Evolutionary conservation across 169 alveolate genomes (phyloP).

Genomic region (Plasmodium vivax): DNA sequence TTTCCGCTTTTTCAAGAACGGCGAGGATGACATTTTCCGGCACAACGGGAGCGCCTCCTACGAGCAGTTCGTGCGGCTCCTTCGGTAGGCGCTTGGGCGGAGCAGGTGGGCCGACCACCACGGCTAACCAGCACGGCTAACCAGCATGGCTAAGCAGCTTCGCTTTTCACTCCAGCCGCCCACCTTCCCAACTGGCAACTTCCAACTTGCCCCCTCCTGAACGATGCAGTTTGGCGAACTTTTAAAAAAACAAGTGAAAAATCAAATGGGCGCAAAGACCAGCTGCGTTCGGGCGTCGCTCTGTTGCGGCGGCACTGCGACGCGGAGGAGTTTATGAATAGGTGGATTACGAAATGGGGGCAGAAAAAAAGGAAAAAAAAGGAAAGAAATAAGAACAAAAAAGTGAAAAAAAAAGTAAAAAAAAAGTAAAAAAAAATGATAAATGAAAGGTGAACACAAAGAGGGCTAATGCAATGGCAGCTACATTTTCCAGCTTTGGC

Average conservation of each 20-base stretch:
- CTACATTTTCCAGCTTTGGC: neutral
- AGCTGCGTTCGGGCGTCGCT: neutral
- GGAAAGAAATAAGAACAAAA: neutral
- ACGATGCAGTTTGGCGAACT: neutral
- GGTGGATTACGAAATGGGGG: neutral
- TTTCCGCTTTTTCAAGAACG: constrained; percentile 26
- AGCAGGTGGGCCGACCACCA: neutral
- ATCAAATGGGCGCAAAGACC: neutral
- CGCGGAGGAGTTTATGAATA: neutral
- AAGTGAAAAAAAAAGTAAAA: too few species aligned
- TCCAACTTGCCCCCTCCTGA: neutral
- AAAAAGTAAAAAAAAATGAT: neutral
- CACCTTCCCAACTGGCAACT: neutral
- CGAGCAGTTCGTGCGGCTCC: constrained; percentile 11
- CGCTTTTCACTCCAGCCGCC: neutral
- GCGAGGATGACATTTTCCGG: constrained; percentile 19
- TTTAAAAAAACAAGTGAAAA: neutral
- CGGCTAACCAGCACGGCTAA: too few species aligned
- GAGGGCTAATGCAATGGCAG: neutral
- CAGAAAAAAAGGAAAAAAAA: neutral
- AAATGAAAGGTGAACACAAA: neutral
- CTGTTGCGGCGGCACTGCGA: neutral
- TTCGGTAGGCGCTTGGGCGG: neutral
- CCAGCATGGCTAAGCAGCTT: constrained; percentile 3
- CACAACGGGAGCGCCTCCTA: constrained; percentile 40